Percentiles rank a stretch among this genome's conserved stretches.
These are phyloP conservation scores for Nakaseomyces nivariensis DNA, from an alignment of 1,139 yeast genomes.

Conservation along the genomic window DNA sequence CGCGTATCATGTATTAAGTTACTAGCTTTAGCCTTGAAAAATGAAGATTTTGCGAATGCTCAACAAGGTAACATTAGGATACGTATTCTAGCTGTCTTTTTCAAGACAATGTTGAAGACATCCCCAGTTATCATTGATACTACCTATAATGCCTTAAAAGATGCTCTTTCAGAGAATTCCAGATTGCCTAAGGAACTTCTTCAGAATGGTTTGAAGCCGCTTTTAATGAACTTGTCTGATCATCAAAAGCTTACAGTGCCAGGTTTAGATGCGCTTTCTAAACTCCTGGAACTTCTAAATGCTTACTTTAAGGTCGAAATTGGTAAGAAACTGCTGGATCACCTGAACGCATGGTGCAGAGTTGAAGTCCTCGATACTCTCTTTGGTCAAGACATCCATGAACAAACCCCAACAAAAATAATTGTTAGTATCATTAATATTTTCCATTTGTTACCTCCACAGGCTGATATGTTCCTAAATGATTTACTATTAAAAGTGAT, in stretches of 20 bases:
- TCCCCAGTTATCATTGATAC: constrained; percentile 87
- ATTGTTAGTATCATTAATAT: constrained; percentile 86
- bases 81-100: constrained; percentile 83
- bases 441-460: constrained; percentile 84
- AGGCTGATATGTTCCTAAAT: constrained; percentile 85
- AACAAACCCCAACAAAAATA: constrained; percentile 71
- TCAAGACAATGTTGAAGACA: constrained; percentile 82
- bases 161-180: constrained; percentile 75
- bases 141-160: constrained; percentile 78
- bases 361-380: constrained; percentile 48
- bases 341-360: constrained; percentile 94
- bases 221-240: constrained; percentile 89
- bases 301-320: constrained; percentile 95
- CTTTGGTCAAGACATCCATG: constrained; percentile 37
- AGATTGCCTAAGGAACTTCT: constrained; percentile 86
- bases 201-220: constrained; percentile 90
- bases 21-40: constrained; percentile 73
- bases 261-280: constrained; percentile 85
- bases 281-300: constrained; percentile 74
- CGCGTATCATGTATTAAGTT: constrained; percentile 84
- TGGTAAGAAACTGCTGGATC: constrained; percentile 87
- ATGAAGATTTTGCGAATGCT: constrained; percentile 65
- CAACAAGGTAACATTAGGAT: constrained; percentile 79
- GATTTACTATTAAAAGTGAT: constrained; percentile 71
- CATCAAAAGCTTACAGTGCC: constrained; percentile 82